Evolutionary conservation across 2,329 filamentous ascomycete species (phyloP).

Genomic region (Beauveria bassiana): DNA sequence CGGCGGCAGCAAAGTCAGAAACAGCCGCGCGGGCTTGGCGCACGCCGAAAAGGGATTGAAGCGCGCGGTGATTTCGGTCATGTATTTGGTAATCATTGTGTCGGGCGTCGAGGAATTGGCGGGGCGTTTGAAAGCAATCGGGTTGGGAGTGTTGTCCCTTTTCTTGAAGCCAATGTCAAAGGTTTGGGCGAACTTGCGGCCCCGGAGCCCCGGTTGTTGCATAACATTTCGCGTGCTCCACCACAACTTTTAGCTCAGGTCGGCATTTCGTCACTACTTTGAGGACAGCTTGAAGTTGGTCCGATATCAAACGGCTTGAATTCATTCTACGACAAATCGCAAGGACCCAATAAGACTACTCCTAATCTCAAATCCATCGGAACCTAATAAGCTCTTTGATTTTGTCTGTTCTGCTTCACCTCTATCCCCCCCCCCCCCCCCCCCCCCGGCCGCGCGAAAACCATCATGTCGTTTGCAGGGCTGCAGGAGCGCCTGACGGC

Average conservation of each 20-base stretch:
- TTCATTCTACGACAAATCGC: background rate
- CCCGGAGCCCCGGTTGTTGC: constrained; percentile 3
- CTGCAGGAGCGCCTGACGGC: constrained; percentile 53
- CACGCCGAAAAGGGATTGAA: constrained; percentile 87
- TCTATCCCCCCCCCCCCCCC: background rate
- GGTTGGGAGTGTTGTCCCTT: background rate
- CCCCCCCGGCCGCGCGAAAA: background rate
- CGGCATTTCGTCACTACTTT: constrained; percentile 7
- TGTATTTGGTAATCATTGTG: constrained; percentile 76
- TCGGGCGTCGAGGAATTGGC: background rate
- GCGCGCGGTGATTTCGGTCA: constrained; percentile 74
- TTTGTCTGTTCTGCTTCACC: too few relatives aligned
- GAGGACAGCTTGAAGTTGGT: constrained; percentile 5
- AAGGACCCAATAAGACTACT: background rate
- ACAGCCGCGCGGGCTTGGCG: constrained; percentile 77
- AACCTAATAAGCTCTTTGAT: too few relatives aligned
- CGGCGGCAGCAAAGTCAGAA: constrained; percentile 77
- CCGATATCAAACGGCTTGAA: background rate
- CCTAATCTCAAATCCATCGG: background rate
- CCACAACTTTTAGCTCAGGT: background rate
- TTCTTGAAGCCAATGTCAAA: background rate
- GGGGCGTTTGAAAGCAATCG: too few relatives aligned
- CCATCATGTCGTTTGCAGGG: constrained; percentile 47
- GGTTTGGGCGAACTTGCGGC: too few relatives aligned
- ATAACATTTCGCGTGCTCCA: constrained; percentile 8